phyloP scores from a whole-genome alignment of 805 yeast genomes.

The Ogataea degrootiae region DNA sequence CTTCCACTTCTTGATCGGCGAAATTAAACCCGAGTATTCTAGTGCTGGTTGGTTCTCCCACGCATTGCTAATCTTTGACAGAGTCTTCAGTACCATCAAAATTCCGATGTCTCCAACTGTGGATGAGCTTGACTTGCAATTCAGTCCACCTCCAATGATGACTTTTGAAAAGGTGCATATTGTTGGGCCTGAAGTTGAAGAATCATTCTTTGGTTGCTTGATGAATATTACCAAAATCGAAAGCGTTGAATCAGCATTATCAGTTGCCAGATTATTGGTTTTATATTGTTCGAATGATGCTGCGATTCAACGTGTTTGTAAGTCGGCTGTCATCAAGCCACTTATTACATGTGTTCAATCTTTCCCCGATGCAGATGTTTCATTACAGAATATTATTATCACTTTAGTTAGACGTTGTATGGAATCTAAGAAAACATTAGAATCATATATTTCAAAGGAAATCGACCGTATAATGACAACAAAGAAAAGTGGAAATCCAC shows the following conservation, averaged over 20 bases:
- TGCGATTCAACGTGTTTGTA: conserved; percentile 36
- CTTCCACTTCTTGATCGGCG: conserved; percentile 31
- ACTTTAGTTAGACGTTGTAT: conserved; percentile 63
- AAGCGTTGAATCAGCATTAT: conserved; percentile 43
- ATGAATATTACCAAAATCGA: conserved; percentile 36
- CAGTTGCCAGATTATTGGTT: conserved; percentile 51
- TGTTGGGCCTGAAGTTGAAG: conserved; percentile 19
- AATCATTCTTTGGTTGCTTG: conserved; percentile 40
- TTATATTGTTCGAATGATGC: conserved; percentile 45
- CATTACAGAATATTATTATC: conserved; percentile 44
- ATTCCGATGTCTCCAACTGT: conserved; percentile 48
- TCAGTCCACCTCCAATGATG: conserved; percentile 12
- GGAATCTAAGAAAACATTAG: conserved; percentile 53
- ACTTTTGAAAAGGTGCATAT: conserved; percentile 16
- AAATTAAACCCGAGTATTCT: conserved; percentile 33
- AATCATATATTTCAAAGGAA: conserved; percentile 46
- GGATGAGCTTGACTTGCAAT: conserved; percentile 24
- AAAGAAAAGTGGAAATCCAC: conserved; percentile 17
- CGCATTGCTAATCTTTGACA: conserved; percentile 52
- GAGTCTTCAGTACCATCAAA: conserved; percentile 45
- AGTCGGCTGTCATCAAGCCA: conserved; percentile 42
- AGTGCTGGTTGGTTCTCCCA: conserved; percentile 56
- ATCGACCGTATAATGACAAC: conserved; percentile 37
- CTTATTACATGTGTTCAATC: conserved; percentile 40
- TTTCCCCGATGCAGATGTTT: conserved; percentile 32